These are phyloP conservation scores for Pseudopithomyces chartarum DNA, from an alignment of 2,329 filamentous ascomycete species.

Conservation along the genomic window DNA sequence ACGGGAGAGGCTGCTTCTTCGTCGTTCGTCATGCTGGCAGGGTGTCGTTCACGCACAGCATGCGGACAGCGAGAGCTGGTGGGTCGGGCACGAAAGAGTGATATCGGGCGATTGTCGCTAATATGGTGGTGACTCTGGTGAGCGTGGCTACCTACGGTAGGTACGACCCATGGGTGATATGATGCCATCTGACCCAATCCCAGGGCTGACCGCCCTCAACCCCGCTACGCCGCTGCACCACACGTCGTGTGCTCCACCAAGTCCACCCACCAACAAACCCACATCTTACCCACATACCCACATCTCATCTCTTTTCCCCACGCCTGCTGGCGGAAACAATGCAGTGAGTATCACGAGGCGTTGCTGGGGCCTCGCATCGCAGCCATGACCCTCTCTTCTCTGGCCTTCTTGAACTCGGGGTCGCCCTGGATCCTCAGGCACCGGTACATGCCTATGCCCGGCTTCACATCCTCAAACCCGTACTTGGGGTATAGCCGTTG, in stretches of 20 bases:
- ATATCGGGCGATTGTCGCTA: neutral
- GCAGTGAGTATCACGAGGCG: neutral
- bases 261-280: neutral
- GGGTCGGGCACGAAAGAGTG: neutral
- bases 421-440: constrained; percentile 22
- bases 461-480: constrained; percentile 52
- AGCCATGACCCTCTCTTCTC: neutral
- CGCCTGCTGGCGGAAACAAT: too few species aligned
- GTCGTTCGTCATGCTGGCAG: neutral
- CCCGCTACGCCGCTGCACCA: constrained; percentile 2
- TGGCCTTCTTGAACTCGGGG: constrained; percentile 7
- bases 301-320: too few species aligned
- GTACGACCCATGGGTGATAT: neutral
- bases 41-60: neutral
- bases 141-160: neutral
- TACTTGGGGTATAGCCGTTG: constrained; percentile 52
- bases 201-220: neutral
- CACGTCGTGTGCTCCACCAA: neutral
- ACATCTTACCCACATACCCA: neutral
- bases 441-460: constrained; percentile 38
- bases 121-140: neutral
- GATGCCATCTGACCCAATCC: neutral
- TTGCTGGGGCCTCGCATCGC: neutral
- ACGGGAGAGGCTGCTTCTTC: neutral
- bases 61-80: neutral